These are phyloP conservation scores for Amanita subjunquillea DNA, from an alignment of 768 basidiomycete genomes.

Conservation along the genomic window DNA sequence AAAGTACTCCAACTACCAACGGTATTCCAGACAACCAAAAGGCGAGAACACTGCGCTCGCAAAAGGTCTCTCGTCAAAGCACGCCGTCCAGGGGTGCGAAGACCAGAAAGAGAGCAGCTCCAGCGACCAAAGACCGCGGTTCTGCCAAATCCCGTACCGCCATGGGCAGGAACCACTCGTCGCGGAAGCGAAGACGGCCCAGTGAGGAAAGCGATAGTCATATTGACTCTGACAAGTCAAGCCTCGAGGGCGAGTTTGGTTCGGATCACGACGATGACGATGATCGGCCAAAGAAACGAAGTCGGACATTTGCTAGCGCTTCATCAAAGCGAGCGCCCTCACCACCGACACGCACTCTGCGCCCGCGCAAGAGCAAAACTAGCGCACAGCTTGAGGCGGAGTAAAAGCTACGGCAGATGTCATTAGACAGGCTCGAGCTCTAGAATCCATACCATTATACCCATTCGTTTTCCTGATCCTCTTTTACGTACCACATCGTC, in stretches of 20 bases:
- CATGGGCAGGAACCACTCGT: not conserved
- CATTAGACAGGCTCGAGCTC: slow-evolving; percentile 32
- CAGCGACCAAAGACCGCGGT: not conserved
- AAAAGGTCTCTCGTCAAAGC: not conserved
- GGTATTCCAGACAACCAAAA: not conserved
- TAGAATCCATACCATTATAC: too few relatives aligned
- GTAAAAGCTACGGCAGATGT: slow-evolving; percentile 35
- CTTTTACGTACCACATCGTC: not conserved
- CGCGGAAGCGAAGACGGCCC: slow-evolving; percentile 10
- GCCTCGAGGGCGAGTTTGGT: slow-evolving; percentile 9
- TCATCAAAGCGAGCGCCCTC: slow-evolving; percentile 11
- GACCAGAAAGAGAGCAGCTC: not conserved
- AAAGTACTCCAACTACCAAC: not conserved
- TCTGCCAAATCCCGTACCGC: not conserved
- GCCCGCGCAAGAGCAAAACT: slow-evolving; percentile 48
- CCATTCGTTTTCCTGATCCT: not conserved
- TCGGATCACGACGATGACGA: slow-evolving; percentile 11
- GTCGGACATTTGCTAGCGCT: slow-evolving; percentile 10
- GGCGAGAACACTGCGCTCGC: slow-evolving; percentile 2
- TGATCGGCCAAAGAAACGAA: slow-evolving; percentile 21
- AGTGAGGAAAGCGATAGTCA: slow-evolving; percentile 10
- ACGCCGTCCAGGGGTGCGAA: not conserved
- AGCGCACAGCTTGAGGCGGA: slow-evolving; percentile 38
- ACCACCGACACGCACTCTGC: slow-evolving; percentile 21
- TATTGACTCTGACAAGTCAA: slow-evolving; percentile 9